Conservation (phyloP, 345 rosid genomes). For the Hibiscus trionum region DNA sequence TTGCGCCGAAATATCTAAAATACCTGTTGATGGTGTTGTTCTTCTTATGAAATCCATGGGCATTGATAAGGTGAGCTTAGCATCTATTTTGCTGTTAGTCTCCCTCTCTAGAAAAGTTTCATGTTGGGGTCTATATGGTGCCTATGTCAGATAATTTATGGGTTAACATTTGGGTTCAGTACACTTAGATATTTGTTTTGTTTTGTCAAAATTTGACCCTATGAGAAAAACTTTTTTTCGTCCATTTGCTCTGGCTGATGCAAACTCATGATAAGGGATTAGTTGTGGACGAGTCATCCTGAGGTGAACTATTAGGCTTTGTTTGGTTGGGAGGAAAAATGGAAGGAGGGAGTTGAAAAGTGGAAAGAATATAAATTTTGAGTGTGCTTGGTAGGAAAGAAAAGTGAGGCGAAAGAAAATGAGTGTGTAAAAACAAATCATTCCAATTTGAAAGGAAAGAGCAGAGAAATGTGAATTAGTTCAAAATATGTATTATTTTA, state of each 20-base stretch:
- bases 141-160: too few species aligned
- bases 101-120: neutral
- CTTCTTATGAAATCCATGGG: conserved; percentile 86
- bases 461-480: too few species aligned
- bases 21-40: conserved; percentile 77
- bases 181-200: neutral
- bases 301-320: neutral
- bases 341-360: too few species aligned
- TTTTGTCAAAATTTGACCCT: neutral
- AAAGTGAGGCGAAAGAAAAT: too few species aligned
- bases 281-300: neutral
- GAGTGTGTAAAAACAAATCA: too few species aligned
- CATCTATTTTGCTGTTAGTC: conserved; percentile 3
- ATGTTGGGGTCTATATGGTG: too few species aligned
- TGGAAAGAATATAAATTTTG: too few species aligned
- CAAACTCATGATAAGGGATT: neutral
- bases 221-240: neutral
- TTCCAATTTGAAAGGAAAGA: too few species aligned
- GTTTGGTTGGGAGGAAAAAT: too few species aligned
- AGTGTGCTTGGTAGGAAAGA: too few species aligned
- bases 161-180: neutral
- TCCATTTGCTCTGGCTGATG: neutral
- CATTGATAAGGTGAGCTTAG: conserved; percentile 53
- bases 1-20: conserved; percentile 69
- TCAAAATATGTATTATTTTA: too few species aligned